Evolutionary conservation across 495 filamentous ascomycete species (phyloP), one percentile per base, ranked within the genome.

Genomic region (Penicillium bovifimosum): DNA sequence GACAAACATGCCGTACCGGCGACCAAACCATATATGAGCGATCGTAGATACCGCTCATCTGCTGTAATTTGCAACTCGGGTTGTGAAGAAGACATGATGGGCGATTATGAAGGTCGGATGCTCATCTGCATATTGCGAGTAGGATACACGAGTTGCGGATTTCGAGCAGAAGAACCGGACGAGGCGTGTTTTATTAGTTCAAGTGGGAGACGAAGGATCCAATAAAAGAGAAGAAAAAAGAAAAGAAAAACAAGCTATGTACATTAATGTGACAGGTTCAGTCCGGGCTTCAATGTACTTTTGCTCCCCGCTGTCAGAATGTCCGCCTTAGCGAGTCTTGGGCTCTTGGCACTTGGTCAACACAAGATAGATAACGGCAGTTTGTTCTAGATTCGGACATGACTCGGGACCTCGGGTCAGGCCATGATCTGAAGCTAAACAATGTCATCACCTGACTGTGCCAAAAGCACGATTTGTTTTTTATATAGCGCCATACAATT

Each of bases 1-100:
- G 47, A 50, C n/a, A 50, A 13, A 16, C 41, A 9, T 1, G 27
- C 35, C 1, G 47, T 50, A 9, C 47, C 11, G 7, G 42, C 42
- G 14, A 50, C 42, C 16, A 50, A 9, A 6, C 47, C 47, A 42
- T 50, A 50, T 33, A 16, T 50, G 47, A 50, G 47, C 17, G 47
- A 50, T 14, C 42, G 47, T 1, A 1, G n/a, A 26, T 50, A 41
- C 6, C 17, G 47, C 36, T 42, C 47, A 3, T 41, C 47, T 26
- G 47, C 1, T 34, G 47, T 33, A 1, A 50, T 0, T 3, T 1
- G 1, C 2, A 4, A 3, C 5, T 16, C 13, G 13, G 24, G 5
- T 1, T 28, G 6, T 42, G 13, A 2, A 9, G 40, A 28, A 42
- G 40, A 16, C 40, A 42, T 42, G 11, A 26, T 16, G 8, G 8